Percentiles rank a stretch among this genome's conserved stretches.
Conservation (phyloP, 768 basidiomycete species). For the Kockovaella imperatae region DNA sequence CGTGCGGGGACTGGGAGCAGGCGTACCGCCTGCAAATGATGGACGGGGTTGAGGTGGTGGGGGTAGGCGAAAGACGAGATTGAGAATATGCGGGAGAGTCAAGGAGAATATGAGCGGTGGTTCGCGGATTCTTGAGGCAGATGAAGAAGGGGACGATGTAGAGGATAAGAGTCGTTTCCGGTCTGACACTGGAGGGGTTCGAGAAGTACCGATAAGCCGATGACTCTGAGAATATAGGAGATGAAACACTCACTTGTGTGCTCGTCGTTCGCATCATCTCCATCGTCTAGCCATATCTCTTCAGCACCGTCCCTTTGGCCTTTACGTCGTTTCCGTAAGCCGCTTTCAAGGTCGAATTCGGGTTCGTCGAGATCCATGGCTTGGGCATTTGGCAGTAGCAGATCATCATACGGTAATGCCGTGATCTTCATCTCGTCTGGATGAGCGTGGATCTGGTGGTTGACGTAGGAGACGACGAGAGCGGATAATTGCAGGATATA, state of each 20-base stretch:
- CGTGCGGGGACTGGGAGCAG: conserved; percentile 8
- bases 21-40: conserved; percentile 30
- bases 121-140: conserved; percentile 8
- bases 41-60: conserved; percentile 15
- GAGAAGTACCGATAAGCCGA: not conserved
- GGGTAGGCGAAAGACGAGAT: conserved; percentile 22
- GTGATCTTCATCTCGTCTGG: conserved; percentile 11
- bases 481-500: conserved; percentile 21
- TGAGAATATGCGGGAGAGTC: conserved; percentile 19
- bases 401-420: conserved; percentile 24
- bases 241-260: not conserved
- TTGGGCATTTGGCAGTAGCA: conserved; percentile 22
- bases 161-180: not conserved
- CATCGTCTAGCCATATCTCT: conserved; percentile 28
- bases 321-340: conserved; percentile 5
- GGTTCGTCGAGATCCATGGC: conserved; percentile 10
- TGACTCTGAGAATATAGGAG: not conserved
- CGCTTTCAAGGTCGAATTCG: conserved; percentile 20
- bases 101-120: conserved; percentile 30
- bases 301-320: conserved; percentile 11
- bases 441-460: conserved; percentile 9
- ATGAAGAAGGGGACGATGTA: not conserved
- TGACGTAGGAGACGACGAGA: conserved; percentile 28
- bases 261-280: conserved; percentile 5
- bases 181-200: not conserved